Evolutionary conservation across 1,284 basidiomycete species (phyloP), one percentile per base, ranked within the genome.

Genomic region (Sanguinoderma infundibulare): DNA sequence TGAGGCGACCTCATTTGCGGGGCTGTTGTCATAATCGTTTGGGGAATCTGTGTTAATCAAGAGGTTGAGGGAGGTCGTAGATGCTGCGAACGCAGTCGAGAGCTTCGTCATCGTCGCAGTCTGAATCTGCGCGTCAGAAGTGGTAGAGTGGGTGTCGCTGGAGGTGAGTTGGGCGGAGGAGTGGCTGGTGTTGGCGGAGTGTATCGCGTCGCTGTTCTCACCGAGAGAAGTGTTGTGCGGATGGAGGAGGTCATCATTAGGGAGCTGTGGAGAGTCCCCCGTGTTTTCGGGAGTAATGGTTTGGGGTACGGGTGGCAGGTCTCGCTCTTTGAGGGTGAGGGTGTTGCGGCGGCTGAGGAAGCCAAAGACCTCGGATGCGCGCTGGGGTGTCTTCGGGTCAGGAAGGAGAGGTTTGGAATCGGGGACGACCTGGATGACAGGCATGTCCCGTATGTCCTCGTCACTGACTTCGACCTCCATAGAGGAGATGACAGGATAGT

Each of bases 381-480:
- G 81, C 62, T 83, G 83, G 12, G 87, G 84, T 26, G 84, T 85
- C 64, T 75, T 77, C 6, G 82, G 78, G 14, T 69, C 68, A 6
- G 57, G 44, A 12, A 60, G 46, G 4, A 49, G 58, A 40, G 42
- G 55, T 20, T 53, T 64, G 17, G 46, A 50, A 24, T 46, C 62
- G 4, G 59, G 46, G 12, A 39, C 55, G 35, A 53, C 52, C n/a
- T 55, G 60, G 15, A 49, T 46, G 14, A 59, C 50, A 32, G 63
- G 63, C 1, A 58, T 57, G 15, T 64, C 32, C 52, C 17, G 26
- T 0, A 46, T 22, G 20, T 44, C 74, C 49, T 83, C 80, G 32
- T 78, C 75, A 70, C 89, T 90, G 53, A 86, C 75, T 71, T 91
- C 88, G 4, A 91, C 90, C 61, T 88, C 85, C 76, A 91, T 81